Conservation (phyloP, 2,329 filamentous ascomycete species). For the Phyllosticta citrichinensis region DNA sequence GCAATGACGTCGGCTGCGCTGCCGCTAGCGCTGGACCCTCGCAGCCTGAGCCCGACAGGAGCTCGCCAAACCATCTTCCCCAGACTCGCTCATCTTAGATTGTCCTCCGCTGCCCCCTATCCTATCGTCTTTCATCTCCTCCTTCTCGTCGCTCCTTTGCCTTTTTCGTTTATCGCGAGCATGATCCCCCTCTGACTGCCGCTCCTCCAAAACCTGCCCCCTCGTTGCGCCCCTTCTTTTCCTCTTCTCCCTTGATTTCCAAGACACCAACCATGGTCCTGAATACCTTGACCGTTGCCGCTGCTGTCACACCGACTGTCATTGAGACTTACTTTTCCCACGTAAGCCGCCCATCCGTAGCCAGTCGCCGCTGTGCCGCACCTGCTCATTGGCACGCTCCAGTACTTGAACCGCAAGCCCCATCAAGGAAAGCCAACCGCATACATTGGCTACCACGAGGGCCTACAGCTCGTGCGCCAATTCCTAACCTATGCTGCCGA, state of each 20-base stretch:
- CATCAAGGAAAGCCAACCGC: constrained; percentile 72
- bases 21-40: background rate
- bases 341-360: constrained; percentile 42
- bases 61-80: background rate
- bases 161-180: background rate
- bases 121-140: background rate
- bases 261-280: constrained; percentile 47
- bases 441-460: constrained; percentile 90
- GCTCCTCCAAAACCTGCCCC: background rate
- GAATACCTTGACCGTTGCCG: constrained; percentile 70
- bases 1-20: background rate
- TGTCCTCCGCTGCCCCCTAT: background rate
- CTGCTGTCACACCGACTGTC: constrained; percentile 79
- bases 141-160: background rate
- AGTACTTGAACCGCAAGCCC: constrained; percentile 76
- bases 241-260: background rate
- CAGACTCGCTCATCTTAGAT: background rate
- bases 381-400: constrained; percentile 2
- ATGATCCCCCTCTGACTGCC: constrained; percentile 1
- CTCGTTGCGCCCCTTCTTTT: background rate
- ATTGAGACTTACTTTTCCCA: constrained; percentile 80
- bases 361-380: background rate
- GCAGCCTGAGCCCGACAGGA: background rate
- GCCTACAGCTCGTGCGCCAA: constrained; percentile 72
- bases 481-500: constrained; percentile 80